phyloP scores from a whole-genome alignment of 805 yeast genomes.

The Pichia heedii region DNA sequence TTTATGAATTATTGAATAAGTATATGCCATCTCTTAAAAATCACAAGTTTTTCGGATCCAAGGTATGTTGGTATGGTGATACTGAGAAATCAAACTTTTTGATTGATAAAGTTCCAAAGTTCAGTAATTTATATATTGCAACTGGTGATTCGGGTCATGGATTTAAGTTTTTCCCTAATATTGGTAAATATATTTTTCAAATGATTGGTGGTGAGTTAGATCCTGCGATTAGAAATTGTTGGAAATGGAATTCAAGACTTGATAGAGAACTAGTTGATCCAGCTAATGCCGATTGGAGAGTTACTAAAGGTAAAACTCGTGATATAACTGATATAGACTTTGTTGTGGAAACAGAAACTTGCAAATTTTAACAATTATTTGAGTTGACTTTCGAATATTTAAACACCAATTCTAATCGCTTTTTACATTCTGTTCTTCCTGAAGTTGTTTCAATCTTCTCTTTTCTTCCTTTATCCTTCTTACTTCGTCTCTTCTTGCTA shows the following conservation, averaged over 20 bases:
- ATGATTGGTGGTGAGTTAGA: constrained; percentile 23
- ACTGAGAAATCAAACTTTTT: constrained; percentile 31
- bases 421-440: background rate
- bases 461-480: constrained; percentile 13
- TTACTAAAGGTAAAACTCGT: constrained; percentile 7
- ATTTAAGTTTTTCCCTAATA: constrained; percentile 35
- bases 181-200: constrained; percentile 32
- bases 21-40: constrained; percentile 30
- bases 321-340: constrained; percentile 14
- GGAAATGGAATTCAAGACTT: constrained; percentile 26
- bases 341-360: constrained; percentile 2
- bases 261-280: constrained; percentile 14
- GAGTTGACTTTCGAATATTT: background rate
- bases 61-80: constrained; percentile 32
- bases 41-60: constrained; percentile 25
- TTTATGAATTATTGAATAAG: constrained; percentile 21
- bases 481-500: constrained; percentile 25
- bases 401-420: too few species aligned
- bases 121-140: constrained; percentile 28
- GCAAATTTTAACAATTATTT: constrained; percentile 2
- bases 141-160: constrained; percentile 41
- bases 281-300: constrained; percentile 18
- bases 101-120: constrained; percentile 30
- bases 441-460: constrained; percentile 2
- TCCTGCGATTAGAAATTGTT: constrained; percentile 15